phyloP scores from a whole-genome alignment of 139 green algal genomes.

The Pleodorina starrii region DNA sequence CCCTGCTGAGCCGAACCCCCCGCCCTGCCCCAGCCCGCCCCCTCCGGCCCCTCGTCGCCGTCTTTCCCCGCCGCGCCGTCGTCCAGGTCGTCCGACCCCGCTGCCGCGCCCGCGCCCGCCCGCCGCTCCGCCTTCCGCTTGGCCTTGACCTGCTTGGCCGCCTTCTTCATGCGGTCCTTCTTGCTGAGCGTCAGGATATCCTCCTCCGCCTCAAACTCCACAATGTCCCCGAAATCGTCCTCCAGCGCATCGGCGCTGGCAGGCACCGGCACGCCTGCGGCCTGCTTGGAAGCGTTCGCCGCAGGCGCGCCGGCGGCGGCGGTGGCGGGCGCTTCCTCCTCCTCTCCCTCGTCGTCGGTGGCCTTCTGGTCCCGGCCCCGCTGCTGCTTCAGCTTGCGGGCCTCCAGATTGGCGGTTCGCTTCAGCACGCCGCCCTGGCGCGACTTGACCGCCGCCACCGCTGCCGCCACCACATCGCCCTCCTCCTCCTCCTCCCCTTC shows the following conservation, averaged over 20 bases:
- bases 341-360: neutral
- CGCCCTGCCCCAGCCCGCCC: no score
- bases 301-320: no score
- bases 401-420: neutral
- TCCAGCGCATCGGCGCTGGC: conserved; percentile 33
- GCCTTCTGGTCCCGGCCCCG: neutral
- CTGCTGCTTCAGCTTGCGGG: conserved; percentile 6
- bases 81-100: neutral
- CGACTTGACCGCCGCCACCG: neutral
- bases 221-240: conserved; percentile 44
- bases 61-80: neutral
- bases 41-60: neutral
- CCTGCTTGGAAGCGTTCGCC: neutral
- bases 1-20: neutral
- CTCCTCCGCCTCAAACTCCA: conserved; percentile 47
- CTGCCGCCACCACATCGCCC: neutral
- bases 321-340: no score
- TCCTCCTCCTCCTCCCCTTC: conserved; percentile 15
- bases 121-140: conserved; percentile 20
- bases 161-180: conserved; percentile 48
- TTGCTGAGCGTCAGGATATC: conserved; percentile 47
- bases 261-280: neutral
- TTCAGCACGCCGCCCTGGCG: conserved; percentile 17
- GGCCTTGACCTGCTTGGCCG: neutral
- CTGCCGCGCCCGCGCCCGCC: neutral